These are phyloP conservation scores for Pisolithus tinctorius DNA, from an alignment of 768 basidiomycete species.

Conservation along the genomic window DNA sequence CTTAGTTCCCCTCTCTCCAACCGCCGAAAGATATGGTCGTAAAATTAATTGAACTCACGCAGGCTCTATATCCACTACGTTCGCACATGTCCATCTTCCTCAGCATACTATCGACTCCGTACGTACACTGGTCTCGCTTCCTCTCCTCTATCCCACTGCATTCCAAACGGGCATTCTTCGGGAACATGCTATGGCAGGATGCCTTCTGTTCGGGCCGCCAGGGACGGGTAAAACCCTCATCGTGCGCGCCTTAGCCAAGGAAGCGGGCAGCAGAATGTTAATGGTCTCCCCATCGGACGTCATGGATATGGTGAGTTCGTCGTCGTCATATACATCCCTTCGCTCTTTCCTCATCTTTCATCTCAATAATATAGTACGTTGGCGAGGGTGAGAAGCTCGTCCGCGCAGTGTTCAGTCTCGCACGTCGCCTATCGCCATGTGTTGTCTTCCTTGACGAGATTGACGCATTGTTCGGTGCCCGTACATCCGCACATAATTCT, in stretches of 20 bases:
- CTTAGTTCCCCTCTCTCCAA: neutral
- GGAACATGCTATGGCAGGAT: conserved; percentile 87
- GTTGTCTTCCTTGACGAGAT: conserved; percentile 95
- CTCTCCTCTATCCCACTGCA: conserved; percentile 78
- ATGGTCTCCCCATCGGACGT: conserved; percentile 88
- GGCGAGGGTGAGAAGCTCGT: conserved; percentile 90
- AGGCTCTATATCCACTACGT: conserved; percentile 78
- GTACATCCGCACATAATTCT: conserved; percentile 67
- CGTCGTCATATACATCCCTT: neutral
- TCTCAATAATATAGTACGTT: conserved; percentile 51
- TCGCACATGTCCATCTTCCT: conserved; percentile 84
- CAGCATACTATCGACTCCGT: conserved; percentile 86
- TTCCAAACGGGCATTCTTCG: conserved; percentile 87
- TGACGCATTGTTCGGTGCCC: conserved; percentile 86
- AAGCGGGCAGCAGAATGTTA: conserved; percentile 92
- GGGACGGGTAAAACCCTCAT: conserved; percentile 90
- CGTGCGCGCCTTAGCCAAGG: conserved; percentile 85
- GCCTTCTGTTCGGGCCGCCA: conserved; percentile 87
- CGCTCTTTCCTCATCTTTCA: neutral
- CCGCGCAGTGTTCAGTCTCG: conserved; percentile 81
- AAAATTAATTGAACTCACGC: conserved; percentile 4
- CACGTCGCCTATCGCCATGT: conserved; percentile 80
- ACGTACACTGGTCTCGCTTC: conserved; percentile 84
- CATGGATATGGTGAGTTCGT: conserved; percentile 78
- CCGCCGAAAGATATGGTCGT: neutral